Percentiles rank a stretch among this genome's conserved stretches.
Conservation (phyloP, 164 flowering plant genomes). For the Vitis cinerea region DNA sequence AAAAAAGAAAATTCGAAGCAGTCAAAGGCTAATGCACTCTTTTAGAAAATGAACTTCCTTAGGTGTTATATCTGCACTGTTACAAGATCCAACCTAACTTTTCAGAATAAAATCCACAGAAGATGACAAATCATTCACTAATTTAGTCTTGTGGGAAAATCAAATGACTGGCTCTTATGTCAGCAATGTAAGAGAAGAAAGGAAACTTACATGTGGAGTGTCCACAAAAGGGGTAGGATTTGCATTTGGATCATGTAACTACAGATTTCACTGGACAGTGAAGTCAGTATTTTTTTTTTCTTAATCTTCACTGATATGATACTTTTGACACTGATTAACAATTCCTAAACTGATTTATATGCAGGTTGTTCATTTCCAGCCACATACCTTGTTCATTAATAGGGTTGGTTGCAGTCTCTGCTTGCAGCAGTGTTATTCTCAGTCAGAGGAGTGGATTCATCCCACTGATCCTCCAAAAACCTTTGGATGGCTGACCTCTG, state of each 20-base stretch:
- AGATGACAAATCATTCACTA: too few species aligned
- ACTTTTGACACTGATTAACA: background rate
- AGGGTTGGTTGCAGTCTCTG: conserved; percentile 67
- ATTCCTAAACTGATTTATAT: conserved; percentile 9
- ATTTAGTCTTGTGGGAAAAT: too few species aligned
- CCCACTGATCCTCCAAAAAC: conserved; percentile 80
- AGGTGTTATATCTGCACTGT: too few species aligned
- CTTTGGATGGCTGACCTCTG: conserved; percentile 70
- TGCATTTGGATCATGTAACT: background rate
- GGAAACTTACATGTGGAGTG: background rate
- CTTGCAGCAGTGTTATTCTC: conserved; percentile 77
- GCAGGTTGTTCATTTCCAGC: conserved; percentile 95
- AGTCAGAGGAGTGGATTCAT: conserved; percentile 61
- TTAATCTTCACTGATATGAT: too few species aligned
- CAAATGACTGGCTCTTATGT: background rate
- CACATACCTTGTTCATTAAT: conserved; percentile 73
- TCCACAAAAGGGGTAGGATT: background rate
- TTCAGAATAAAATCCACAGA: too few species aligned
- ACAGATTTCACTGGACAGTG: background rate
- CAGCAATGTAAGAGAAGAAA: background rate
- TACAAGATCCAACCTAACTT: too few species aligned
- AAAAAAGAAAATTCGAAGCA: too few species aligned
- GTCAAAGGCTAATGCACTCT: too few species aligned
- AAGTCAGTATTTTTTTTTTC: too few species aligned
- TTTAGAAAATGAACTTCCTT: too few species aligned